A percentile compares a stretch with the other conserved stretches of the same genome.
These are phyloP conservation scores for Diaporthe humulicola DNA, from an alignment of 2,329 filamentous ascomycete species.

Conservation along the genomic window DNA sequence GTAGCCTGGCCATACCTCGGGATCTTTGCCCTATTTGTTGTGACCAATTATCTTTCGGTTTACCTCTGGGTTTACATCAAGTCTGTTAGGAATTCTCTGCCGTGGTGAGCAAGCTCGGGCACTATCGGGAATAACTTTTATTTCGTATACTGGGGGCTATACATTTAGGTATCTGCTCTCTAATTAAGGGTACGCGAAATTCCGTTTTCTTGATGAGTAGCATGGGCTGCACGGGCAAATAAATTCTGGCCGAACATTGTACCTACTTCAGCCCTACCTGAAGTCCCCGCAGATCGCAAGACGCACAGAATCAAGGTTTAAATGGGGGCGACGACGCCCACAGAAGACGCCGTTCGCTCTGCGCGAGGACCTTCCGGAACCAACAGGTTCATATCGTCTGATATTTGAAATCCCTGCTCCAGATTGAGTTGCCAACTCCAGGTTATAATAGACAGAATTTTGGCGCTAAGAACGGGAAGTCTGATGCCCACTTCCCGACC, in stretches of 20 bases:
- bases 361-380: not conserved
- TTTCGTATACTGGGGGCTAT: no score
- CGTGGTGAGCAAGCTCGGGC: no score
- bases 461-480: not conserved
- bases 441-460: not conserved
- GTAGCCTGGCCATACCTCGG: no score
- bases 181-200: no score
- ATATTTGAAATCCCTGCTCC: not conserved
- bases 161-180: no score
- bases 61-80: no score
- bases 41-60: no score
- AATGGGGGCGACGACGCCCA: not conserved
- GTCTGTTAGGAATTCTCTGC: no score
- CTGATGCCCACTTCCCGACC: not conserved
- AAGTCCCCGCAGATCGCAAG: not conserved
- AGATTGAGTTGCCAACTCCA: not conserved
- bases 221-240: not conserved
- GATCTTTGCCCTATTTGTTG: no score
- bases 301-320: not conserved
- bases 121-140: no score
- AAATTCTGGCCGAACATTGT: not conserved
- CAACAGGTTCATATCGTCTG: not conserved
- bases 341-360: not conserved
- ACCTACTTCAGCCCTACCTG: not conserved
- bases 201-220: not conserved